phyloP scores from a whole-genome alignment of 441 rosid species.

The Mallotus repandus region DNA sequence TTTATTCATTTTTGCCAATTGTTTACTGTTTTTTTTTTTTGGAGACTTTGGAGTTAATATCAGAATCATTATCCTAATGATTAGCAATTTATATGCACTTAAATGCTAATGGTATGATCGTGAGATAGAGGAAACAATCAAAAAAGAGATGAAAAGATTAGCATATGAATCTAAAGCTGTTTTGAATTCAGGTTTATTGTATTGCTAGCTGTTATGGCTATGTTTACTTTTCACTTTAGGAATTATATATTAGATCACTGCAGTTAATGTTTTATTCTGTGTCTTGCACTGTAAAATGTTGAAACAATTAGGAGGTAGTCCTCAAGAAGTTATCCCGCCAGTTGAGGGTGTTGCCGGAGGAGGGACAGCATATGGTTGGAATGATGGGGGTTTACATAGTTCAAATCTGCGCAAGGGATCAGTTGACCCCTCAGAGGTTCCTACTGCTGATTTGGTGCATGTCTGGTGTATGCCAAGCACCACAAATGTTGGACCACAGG shows the following conservation, averaged over 20 bases:
- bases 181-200: background rate
- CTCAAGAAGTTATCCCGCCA: slow-evolving; percentile 66
- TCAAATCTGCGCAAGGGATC: slow-evolving; percentile 47
- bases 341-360: slow-evolving; percentile 98
- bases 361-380: slow-evolving; percentile 96
- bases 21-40: background rate
- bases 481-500: slow-evolving; percentile 74
- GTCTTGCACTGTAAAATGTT: slow-evolving; percentile 2
- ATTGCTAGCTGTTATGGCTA: background rate
- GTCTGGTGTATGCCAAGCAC: slow-evolving; percentile 94
- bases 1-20: background rate
- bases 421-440: slow-evolving; percentile 59
- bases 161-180: background rate
- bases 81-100: background rate
- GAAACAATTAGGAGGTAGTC: slow-evolving; percentile 35
- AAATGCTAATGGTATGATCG: background rate
- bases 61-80: too few relatives aligned
- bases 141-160: background rate
- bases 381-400: slow-evolving; percentile 45
- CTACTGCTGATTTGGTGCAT: slow-evolving; percentile 68
- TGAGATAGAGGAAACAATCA: background rate
- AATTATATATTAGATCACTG: background rate
- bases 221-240: background rate
- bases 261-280: background rate
- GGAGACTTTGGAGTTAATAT: too few relatives aligned